A percentile compares a stretch with the other conserved stretches of the same genome.
Evolutionary conservation across 148 eudicot genomes (phyloP).

Genomic region (Rhododendron mucronatum): DNA sequence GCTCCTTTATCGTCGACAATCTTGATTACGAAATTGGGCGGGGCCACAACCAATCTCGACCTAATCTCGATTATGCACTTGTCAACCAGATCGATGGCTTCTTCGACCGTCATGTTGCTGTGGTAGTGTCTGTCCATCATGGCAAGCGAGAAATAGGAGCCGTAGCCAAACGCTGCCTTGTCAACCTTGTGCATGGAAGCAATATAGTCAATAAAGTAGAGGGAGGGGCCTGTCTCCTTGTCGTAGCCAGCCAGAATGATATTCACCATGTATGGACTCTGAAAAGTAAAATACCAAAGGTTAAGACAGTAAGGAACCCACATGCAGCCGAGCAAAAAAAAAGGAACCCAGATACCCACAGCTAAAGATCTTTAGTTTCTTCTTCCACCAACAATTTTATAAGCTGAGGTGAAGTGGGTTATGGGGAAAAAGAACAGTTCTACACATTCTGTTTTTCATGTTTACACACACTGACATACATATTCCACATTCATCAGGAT

Average conservation of each 20-base stretch:
- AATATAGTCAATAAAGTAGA: constrained; percentile 76
- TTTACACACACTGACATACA: background rate
- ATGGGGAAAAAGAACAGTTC: background rate
- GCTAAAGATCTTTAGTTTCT: background rate
- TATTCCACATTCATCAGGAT: background rate
- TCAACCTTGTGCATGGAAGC: constrained; percentile 84
- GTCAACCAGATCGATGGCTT: constrained; percentile 72
- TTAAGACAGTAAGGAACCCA: background rate
- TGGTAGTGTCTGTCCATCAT: constrained; percentile 88
- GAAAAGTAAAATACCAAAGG: constrained; percentile 19
- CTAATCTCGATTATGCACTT: constrained; percentile 69
- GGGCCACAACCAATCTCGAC: constrained; percentile 81
- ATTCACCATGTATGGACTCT: constrained; percentile 82
- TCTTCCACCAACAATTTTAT: background rate
- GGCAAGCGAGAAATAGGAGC: constrained; percentile 71
- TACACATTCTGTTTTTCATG: background rate
- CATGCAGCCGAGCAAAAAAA: background rate
- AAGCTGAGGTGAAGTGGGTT: background rate
- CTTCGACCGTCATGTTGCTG: constrained; percentile 65
- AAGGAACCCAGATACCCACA: background rate
- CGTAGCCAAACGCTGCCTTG: constrained; percentile 85
- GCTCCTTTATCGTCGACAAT: constrained; percentile 83
- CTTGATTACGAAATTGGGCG: constrained; percentile 84
- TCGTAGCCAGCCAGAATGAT: constrained; percentile 80
- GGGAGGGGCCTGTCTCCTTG: constrained; percentile 74